These are phyloP conservation scores for Knoxdaviesia capensis DNA, from an alignment of 2,329 filamentous ascomycete genomes.

Conservation along the genomic window DNA sequence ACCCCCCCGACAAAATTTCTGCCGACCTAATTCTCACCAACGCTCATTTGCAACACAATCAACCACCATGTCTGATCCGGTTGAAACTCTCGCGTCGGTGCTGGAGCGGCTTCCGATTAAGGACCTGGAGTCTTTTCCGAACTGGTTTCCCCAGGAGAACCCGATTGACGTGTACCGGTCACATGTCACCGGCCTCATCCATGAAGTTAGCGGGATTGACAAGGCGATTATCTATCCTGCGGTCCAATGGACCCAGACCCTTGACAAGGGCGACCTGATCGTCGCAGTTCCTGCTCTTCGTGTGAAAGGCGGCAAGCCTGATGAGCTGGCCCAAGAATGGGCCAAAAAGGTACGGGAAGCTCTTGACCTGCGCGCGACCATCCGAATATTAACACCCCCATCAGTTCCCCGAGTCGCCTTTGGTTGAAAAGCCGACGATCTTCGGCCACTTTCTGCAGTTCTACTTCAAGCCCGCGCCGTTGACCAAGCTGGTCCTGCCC, in stretches of 20 bases:
- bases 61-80: background rate
- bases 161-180: slow-evolving; percentile 63
- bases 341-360: slow-evolving; percentile 27
- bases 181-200: slow-evolving; percentile 50
- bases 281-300: slow-evolving; percentile 64
- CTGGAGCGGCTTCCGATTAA: slow-evolving; percentile 16
- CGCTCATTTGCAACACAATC: background rate
- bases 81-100: slow-evolving; percentile 3
- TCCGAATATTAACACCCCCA: background rate
- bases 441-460: slow-evolving; percentile 56
- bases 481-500: slow-evolving; percentile 47
- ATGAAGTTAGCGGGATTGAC: slow-evolving; percentile 50
- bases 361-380: background rate
- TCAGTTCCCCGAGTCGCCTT: slow-evolving; percentile 53
- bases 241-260: slow-evolving; percentile 56
- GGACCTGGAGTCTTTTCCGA: slow-evolving; percentile 24
- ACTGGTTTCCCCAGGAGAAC: slow-evolving; percentile 48
- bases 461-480: slow-evolving; percentile 53
- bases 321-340: slow-evolving; percentile 41
- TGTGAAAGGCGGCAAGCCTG: slow-evolving; percentile 49
- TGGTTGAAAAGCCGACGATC: slow-evolving; percentile 50
- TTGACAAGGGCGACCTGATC: slow-evolving; percentile 69
- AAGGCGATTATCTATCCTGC: slow-evolving; percentile 51
- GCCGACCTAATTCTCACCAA: background rate
- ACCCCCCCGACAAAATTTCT: background rate